Conservation (phyloP, 176 grass and related monocot species). For the Poa annua region DNA sequence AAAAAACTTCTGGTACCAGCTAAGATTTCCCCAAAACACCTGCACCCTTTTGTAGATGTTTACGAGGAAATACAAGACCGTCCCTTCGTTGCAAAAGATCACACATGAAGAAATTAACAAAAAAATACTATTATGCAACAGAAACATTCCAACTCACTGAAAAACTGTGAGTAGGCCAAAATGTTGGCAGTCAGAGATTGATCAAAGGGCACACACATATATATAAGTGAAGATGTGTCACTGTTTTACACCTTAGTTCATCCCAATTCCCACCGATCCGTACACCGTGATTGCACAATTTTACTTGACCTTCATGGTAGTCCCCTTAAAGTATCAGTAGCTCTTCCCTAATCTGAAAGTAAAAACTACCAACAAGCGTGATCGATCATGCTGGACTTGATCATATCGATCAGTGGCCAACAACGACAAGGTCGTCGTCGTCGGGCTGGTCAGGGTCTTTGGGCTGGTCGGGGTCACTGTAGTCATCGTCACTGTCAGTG, state of each 20-base stretch:
- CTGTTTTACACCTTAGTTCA: background rate
- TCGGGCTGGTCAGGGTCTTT: slow-evolving; percentile 12
- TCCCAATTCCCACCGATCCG: background rate
- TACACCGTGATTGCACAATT: slow-evolving; percentile 1
- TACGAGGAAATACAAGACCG: background rate
- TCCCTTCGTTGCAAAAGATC: background rate
- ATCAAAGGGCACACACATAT: background rate
- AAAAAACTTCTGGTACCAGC: slow-evolving; percentile 1
- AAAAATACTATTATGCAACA: background rate
- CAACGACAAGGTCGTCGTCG: slow-evolving; percentile 36
- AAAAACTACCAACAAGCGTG: background rate
- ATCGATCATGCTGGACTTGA: background rate
- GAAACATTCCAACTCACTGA: background rate
- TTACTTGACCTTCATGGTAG: background rate
- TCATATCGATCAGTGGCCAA: slow-evolving; percentile 56
- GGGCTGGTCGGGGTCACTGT: slow-evolving; percentile 58
- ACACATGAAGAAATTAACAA: background rate
- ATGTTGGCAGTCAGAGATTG: background rate
- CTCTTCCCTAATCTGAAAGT: background rate
- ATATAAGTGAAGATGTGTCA: background rate
- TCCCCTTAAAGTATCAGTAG: background rate
- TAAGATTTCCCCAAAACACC: slow-evolving; percentile 22
- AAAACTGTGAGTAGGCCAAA: background rate
- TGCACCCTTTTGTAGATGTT: background rate
- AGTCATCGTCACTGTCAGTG: slow-evolving; percentile 37